Evolutionary conservation across 768 basidiomycete genomes (phyloP), one percentile per base, ranked within the genome.

Genomic region (Thelephora aurantiotincta): DNA sequence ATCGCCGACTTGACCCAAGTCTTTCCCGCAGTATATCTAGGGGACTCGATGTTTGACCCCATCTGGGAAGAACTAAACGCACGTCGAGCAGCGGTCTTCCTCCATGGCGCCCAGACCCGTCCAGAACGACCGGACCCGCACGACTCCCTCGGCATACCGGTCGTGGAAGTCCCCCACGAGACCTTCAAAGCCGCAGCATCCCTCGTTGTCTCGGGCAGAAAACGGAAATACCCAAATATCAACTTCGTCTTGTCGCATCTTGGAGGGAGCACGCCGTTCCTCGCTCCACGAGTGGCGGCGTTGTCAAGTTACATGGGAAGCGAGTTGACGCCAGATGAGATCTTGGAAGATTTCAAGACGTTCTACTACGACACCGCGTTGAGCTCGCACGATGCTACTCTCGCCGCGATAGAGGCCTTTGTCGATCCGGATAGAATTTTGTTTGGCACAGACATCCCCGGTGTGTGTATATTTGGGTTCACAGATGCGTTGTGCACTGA

Each of bases 181-280:
- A 88, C 84, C 0, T 85, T 77, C 68, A 86, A 85, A 64, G 85
- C 82, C 1, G 82, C 82, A 30, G 77, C 82, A 2, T 80, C 84
- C 57, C 71, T 88, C 43, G 82, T 87, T 41, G 77, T 86, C 19
- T 73, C 80, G 0, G 80, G 81, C 43, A 73, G 68, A 56, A 83
- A 80, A 59, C 77, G 81, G 37, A 73, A 68, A 50, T 83, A 74
- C 54, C 60, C 69, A 18, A 63, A 74, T 48, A 66, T 76, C 52
- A 78, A 73, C 48, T 75, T 85, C 51, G 72, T 88, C 33, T 73
- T 88, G 7, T 73, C 84, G 16, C 85, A 86, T 57, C 64, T 84
- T 11, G 84, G 85, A n/a, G 84, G 84, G 1, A 78, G 69, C 54
- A 73, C 75, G 2, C 73, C 73, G 6, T 72, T 74, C 49, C 72